Evolutionary conservation across 306 rosid genomes (phyloP).

Genomic region (Urtica urens): DNA sequence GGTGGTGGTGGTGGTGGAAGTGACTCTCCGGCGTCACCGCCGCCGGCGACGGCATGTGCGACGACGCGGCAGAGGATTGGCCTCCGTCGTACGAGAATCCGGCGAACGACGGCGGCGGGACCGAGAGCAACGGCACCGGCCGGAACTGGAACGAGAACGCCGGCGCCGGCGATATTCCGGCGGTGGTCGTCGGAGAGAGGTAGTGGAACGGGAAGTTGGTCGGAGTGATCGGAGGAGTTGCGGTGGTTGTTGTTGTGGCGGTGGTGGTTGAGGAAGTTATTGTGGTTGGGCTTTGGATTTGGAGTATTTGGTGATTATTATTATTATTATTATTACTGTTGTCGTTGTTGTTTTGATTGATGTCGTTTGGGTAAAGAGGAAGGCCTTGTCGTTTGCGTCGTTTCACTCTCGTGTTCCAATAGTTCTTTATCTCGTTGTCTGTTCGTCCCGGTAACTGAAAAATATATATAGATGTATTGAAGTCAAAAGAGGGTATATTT

Average conservation of each 20-base stretch:
- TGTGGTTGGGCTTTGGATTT: constrained; percentile 12
- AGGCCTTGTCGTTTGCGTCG: constrained; percentile 68
- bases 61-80: not conserved
- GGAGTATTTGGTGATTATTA: too few species aligned
- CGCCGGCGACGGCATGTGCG: not conserved
- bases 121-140: constrained; percentile 35
- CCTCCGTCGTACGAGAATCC: constrained; percentile 29
- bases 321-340: constrained; percentile 18
- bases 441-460: constrained; percentile 85
- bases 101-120: constrained; percentile 23
- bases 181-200: constrained; percentile 18
- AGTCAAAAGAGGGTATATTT: too few species aligned
- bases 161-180: not conserved
- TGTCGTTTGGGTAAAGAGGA: constrained; percentile 48
- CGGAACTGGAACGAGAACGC: constrained; percentile 50
- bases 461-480: too few species aligned
- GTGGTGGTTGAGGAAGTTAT: constrained; percentile 24
- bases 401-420: constrained; percentile 84
- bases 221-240: constrained; percentile 15
- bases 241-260: constrained; percentile 26
- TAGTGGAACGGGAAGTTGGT: constrained; percentile 37
- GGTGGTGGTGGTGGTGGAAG: constrained; percentile 51
- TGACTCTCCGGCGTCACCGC: constrained; percentile 44
- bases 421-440: constrained; percentile 86
- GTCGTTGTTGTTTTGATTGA: constrained; percentile 17